These are phyloP conservation scores for Larix sibirica DNA, from an alignment of 83 land plant genomes.

Conservation along the genomic window DNA sequence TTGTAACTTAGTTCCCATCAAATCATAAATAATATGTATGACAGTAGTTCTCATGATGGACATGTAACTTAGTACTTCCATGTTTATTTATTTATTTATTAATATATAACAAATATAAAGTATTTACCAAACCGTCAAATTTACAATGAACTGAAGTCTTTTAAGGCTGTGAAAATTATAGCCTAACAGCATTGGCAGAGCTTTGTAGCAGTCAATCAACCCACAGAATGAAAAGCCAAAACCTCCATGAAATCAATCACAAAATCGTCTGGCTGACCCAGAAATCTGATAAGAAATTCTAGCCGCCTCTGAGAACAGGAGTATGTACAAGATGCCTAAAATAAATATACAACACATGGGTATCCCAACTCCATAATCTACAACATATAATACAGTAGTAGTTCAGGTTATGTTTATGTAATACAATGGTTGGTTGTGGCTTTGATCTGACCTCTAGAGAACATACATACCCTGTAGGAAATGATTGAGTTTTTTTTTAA, in stretches of 20 bases:
- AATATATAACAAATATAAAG: background rate
- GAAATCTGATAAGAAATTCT: background rate
- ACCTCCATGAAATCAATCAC: background rate
- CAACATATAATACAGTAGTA: background rate
- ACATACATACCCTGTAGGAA: no score
- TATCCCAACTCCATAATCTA: no score
- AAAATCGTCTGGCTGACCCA: background rate
- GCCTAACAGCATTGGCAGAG: background rate
- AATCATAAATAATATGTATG: no score
- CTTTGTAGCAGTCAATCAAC: background rate
- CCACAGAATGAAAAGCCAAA: background rate
- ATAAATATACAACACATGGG: no score
- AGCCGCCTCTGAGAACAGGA: no score
- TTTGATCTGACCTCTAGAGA: no score
- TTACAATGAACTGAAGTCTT: background rate
- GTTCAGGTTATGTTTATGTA: background rate
- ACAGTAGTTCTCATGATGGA: no score
- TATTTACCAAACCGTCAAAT: no score
- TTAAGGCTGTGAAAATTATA: background rate
- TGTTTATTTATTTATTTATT: no score
- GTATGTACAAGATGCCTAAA: background rate
- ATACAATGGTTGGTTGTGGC: background rate
- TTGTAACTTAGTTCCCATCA: no score
- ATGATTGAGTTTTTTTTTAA: no score
- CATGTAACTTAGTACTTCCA: no score